phyloP scores from a whole-genome alignment of 257 asterid genomes.

The Gentiana macrophylla region DNA sequence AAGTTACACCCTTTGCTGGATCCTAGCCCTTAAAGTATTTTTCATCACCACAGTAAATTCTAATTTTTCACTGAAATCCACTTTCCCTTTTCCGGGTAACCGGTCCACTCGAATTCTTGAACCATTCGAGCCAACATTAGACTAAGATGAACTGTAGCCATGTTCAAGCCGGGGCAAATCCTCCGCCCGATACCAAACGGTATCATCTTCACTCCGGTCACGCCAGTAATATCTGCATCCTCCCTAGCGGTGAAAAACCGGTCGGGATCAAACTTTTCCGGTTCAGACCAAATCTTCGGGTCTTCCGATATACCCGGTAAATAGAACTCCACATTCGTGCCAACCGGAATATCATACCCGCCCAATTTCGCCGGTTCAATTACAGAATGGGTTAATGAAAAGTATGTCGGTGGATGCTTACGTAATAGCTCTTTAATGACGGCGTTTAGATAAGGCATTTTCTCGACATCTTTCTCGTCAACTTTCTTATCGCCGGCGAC shows the following conservation, averaged over 20 bases:
- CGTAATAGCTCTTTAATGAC: constrained; percentile 67
- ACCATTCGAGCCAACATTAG: constrained; percentile 83
- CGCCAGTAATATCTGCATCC: constrained; percentile 81
- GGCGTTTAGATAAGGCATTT: constrained; percentile 72
- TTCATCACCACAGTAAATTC: constrained; percentile 87
- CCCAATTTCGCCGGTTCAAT: constrained; percentile 58
- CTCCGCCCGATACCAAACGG: constrained; percentile 88
- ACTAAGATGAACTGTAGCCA: constrained; percentile 70
- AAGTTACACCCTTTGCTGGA: constrained; percentile 39
- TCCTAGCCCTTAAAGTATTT: constrained; percentile 51
- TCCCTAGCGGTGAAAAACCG: constrained; percentile 53
- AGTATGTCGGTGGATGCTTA: constrained; percentile 84
- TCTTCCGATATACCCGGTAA: constrained; percentile 59
- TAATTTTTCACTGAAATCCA: constrained; percentile 69
- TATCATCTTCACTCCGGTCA: constrained; percentile 58
- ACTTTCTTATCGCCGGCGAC: constrained; percentile 46
- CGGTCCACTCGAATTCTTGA: constrained; percentile 83
- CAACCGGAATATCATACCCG: constrained; percentile 70
- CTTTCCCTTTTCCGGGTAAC: constrained; percentile 47
- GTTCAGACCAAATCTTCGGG: constrained; percentile 66
- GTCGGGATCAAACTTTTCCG: constrained; percentile 74
- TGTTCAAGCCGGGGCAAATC: constrained; percentile 83
- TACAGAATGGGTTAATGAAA: constrained; percentile 59
- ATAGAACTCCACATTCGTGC: constrained; percentile 51
- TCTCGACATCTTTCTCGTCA: constrained; percentile 63